Evolutionary conservation across 108 stramenopile genomes (phyloP).

Genomic region (Nitzschia sp.): DNA sequence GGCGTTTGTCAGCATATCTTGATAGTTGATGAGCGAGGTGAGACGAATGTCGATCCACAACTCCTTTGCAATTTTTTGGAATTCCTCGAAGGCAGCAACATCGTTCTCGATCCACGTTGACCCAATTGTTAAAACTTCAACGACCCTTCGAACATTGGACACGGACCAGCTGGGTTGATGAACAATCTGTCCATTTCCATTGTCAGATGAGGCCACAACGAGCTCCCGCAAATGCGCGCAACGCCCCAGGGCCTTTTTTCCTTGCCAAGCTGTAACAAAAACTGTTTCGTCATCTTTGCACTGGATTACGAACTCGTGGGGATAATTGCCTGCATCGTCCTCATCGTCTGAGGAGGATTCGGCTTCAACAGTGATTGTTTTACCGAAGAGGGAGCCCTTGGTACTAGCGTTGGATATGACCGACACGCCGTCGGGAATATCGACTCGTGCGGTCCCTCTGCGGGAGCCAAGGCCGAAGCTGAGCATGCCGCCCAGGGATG

Average conservation of each 20-base stretch:
- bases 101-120: slow-evolving; percentile 36
- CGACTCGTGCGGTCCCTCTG: too few relatives aligned
- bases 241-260: slow-evolving; percentile 7
- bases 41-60: slow-evolving; percentile 18
- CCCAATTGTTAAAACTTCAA: slow-evolving; percentile 21
- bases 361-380: not conserved
- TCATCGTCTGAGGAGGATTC: not conserved
- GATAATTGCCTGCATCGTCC: not conserved
- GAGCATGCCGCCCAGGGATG: not conserved
- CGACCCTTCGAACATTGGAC: slow-evolving; percentile 19
- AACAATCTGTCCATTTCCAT: slow-evolving; percentile 7
- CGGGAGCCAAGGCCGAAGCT: not conserved
- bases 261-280: slow-evolving; percentile 19
- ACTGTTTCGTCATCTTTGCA: slow-evolving; percentile 21
- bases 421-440: not conserved
- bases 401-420: not conserved
- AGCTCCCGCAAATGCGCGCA: slow-evolving; percentile 10
- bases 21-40: slow-evolving; percentile 28
- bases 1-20: slow-evolving; percentile 15
- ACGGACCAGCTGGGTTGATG: slow-evolving; percentile 14
- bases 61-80: slow-evolving; percentile 16
- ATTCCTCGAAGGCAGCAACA: slow-evolving; percentile 4
- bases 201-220: not conserved
- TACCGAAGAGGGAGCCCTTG: not conserved
- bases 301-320: slow-evolving; percentile 26